Percentiles rank a stretch among this genome's conserved stretches.
These are phyloP conservation scores for Coleophoma eucalyptorum DNA, from an alignment of 2,329 filamentous ascomycete genomes.

Conservation along the genomic window DNA sequence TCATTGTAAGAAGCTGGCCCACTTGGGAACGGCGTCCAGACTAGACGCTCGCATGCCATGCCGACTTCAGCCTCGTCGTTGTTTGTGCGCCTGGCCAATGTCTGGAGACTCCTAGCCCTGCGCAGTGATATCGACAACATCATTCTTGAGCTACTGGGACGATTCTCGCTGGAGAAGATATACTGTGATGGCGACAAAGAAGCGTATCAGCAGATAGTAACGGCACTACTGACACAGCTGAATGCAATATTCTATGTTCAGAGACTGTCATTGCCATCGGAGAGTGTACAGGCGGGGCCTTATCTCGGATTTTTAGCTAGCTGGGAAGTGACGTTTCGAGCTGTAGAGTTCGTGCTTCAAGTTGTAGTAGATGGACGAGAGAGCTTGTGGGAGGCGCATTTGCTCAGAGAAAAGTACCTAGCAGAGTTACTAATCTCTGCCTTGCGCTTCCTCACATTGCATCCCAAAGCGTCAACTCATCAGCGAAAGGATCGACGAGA, in stretches of 20 bases:
- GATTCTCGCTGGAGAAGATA: conserved; percentile 38
- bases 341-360: conserved; percentile 34
- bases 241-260: conserved; percentile 36
- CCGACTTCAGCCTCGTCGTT: conserved; percentile 27
- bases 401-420: conserved; percentile 32
- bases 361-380: conserved; percentile 32
- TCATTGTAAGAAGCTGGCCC: background rate
- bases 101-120: conserved; percentile 32
- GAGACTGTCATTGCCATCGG: conserved; percentile 33
- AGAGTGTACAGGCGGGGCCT: conserved; percentile 29
- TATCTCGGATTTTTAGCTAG: conserved; percentile 34
- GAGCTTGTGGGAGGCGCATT: conserved; percentile 18
- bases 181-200: conserved; percentile 31
- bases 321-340: conserved; percentile 35
- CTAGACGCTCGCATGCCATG: conserved; percentile 12
- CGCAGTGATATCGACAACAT: conserved; percentile 37
- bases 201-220: conserved; percentile 31
- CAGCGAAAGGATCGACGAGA: conserved; percentile 32
- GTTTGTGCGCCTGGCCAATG: conserved; percentile 31
- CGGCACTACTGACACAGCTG: conserved; percentile 32
- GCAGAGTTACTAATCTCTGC: conserved; percentile 33
- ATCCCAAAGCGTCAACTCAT: conserved; percentile 30
- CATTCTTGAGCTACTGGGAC: conserved; percentile 35
- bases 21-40: background rate
- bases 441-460: conserved; percentile 33